Evolutionary conservation across 495 filamentous ascomycete genomes (phyloP), one percentile per base, ranked within the genome.

Genomic region (Aspergillus sparsus): DNA sequence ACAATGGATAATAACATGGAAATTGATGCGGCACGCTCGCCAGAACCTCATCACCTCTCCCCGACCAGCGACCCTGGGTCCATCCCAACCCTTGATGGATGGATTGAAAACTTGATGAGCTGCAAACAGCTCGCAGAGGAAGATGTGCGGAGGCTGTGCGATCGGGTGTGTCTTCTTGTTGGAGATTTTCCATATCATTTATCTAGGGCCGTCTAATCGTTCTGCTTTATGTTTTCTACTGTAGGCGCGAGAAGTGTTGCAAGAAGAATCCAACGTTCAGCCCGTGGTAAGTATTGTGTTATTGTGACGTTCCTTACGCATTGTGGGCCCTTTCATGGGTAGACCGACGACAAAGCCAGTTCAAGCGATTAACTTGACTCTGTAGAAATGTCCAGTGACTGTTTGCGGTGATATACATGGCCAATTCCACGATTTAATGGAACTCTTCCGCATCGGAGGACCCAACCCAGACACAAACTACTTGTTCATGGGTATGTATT

Each of bases 1-100:
- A 32, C 61, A 62, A 96, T 96, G 93, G 94, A 98, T 78, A 96
- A 92, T 69, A 96, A 95, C 76, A 98, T 98, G 94, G 94, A 98
- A 74, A 92, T 97, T 63, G 81, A 83, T 67, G 73, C 80, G 49
- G 89, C 89, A 68, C 89, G 92, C 72, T 84, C 87, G 63, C 90
- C 92, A 62, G 87, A 95, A 68, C 90, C 92, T 62, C 85, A 93
- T 71, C 80, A 83, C 65, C 77, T 91, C 68, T 82, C 88, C 54
- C 85, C 89, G 62, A 79, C 83, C 21, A 82, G 85, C 50, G 95
- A 98, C 74, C 87, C 95, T 9, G 84, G 90, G 36, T 89, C 92
- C 58, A 94, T 97, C 78, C 88, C 92, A 37, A 95, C 92, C 37
- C 79, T 98, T 41, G 94, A 98, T 75, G 92, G 93, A 63, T 98